These are phyloP conservation scores for Acanthamoeba triangularis DNA, from an alignment of 208 protist species.

Conservation along the genomic window DNA sequence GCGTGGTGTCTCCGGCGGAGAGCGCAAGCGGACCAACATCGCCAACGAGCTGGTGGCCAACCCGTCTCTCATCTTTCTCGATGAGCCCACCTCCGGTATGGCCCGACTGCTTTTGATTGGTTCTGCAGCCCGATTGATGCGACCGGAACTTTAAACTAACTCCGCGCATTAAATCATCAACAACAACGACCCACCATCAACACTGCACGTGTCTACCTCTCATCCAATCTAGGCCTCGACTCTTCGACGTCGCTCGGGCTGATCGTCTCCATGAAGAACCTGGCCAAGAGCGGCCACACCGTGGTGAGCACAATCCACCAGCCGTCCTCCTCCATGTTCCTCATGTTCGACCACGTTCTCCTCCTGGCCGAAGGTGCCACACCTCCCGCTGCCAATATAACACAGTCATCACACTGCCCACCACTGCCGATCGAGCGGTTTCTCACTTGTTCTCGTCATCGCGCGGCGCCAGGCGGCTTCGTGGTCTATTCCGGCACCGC, in stretches of 20 bases:
- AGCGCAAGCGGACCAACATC: slow-evolving; percentile 87
- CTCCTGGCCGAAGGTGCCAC: slow-evolving; percentile 68
- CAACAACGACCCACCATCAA: background rate
- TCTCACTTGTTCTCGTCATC: background rate
- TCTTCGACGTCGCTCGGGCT: slow-evolving; percentile 93
- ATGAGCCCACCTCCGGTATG: slow-evolving; percentile 83
- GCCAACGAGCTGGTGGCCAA: slow-evolving; percentile 86
- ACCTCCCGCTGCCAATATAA: background rate
- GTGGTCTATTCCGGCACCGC: slow-evolving; percentile 70
- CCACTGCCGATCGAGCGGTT: background rate
- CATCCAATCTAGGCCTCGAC: slow-evolving; percentile 89
- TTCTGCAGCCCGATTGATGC: background rate
- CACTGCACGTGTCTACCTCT: background rate
- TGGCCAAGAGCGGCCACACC: slow-evolving; percentile 92
- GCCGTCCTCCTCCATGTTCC: slow-evolving; percentile 93
- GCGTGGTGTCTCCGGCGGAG: slow-evolving; percentile 81
- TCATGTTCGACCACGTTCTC: slow-evolving; percentile 83
- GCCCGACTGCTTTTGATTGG: background rate
- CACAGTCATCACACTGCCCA: background rate
- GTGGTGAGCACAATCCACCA: slow-evolving; percentile 96
- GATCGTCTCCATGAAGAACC: slow-evolving; percentile 91
- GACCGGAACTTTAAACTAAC: background rate
- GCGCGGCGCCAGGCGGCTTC: background rate
- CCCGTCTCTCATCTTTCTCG: slow-evolving; percentile 84
- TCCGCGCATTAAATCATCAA: background rate